Percentiles rank a stretch among this genome's conserved stretches.
Evolutionary conservation across 768 basidiomycete species (phyloP).

Genomic region (Rhizopogon sp.): DNA sequence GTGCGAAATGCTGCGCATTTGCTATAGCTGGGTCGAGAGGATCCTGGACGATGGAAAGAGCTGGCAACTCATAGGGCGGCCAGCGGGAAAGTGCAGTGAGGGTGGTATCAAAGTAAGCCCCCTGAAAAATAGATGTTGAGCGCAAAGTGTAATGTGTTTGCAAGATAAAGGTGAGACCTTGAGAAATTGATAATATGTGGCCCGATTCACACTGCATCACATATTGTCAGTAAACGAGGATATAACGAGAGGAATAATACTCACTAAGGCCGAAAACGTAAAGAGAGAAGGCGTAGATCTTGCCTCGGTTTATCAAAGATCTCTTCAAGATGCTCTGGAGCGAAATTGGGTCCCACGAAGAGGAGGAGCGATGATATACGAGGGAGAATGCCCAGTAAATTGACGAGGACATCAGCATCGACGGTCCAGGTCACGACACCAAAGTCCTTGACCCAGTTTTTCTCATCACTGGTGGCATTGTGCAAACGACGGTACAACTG

Average conservation of each 20-base stretch:
- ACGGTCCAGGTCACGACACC: conserved; percentile 60
- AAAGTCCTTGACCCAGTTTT: conserved; percentile 43
- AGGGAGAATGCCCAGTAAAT: conserved; percentile 57
- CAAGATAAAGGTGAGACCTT: conserved; percentile 36
- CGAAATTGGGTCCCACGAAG: conserved; percentile 70
- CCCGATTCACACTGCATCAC: conserved; percentile 53
- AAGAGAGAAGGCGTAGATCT: conserved; percentile 45
- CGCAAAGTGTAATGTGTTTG: not conserved
- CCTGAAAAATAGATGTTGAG: conserved; percentile 33
- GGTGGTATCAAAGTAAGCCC: conserved; percentile 79
- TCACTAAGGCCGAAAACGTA: conserved; percentile 84
- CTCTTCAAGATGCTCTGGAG: conserved; percentile 78
- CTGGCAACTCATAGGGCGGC: conserved; percentile 40
- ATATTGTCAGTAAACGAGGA: not conserved
- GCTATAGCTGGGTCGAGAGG: conserved; percentile 40
- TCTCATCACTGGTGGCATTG: conserved; percentile 20
- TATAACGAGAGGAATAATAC: conserved; percentile 17
- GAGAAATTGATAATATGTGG: conserved; percentile 80
- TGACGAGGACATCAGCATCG: conserved; percentile 72
- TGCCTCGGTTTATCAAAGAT: conserved; percentile 49
- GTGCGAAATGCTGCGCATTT: conserved; percentile 51
- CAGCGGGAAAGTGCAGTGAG: conserved; percentile 60
- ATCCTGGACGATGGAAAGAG: conserved; percentile 65
- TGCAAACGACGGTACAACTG: conserved; percentile 55
- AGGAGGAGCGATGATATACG: conserved; percentile 47